These are phyloP conservation scores for Fraxinus cuspidata DNA, from an alignment of 257 asterid genomes.

Conservation along the genomic window DNA sequence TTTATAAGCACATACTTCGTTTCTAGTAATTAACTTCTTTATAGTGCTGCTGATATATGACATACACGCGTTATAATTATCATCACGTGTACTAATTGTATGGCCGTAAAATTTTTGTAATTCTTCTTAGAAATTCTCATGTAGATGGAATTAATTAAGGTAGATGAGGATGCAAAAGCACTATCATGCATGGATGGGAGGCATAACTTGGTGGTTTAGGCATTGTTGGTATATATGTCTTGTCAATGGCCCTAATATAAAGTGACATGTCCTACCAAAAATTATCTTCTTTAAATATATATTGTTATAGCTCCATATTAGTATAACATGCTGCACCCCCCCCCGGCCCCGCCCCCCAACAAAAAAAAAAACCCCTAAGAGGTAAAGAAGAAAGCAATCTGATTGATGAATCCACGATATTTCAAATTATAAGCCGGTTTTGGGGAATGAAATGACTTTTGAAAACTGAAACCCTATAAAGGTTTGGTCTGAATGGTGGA, in stretches of 20 bases:
- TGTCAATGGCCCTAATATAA: slow-evolving; percentile 24
- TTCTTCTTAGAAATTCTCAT: background rate
- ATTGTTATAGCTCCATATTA: no score
- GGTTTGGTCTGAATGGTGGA: slow-evolving; percentile 15
- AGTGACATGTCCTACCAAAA: background rate
- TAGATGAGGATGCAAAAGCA: slow-evolving; percentile 9
- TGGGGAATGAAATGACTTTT: slow-evolving; percentile 20
- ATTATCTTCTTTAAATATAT: background rate
- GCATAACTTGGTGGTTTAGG: slow-evolving; percentile 46
- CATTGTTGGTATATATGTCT: slow-evolving; percentile 22
- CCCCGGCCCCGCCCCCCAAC: no score
- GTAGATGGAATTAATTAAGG: background rate
- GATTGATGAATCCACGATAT: background rate
- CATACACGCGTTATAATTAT: background rate
- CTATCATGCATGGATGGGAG: slow-evolving; percentile 19
- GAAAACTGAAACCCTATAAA: slow-evolving; percentile 25
- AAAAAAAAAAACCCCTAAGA: background rate
- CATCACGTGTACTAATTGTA: no score
- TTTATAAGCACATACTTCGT: background rate
- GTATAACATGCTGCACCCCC: no score
- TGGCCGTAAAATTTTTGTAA: no score
- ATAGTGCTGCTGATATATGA: background rate
- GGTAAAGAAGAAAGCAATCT: background rate
- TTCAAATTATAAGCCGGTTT: slow-evolving; percentile 1
- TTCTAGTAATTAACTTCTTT: background rate